Conservation (phyloP, 2,329 filamentous ascomycete genomes). For the Phialocephala sp. region DNA sequence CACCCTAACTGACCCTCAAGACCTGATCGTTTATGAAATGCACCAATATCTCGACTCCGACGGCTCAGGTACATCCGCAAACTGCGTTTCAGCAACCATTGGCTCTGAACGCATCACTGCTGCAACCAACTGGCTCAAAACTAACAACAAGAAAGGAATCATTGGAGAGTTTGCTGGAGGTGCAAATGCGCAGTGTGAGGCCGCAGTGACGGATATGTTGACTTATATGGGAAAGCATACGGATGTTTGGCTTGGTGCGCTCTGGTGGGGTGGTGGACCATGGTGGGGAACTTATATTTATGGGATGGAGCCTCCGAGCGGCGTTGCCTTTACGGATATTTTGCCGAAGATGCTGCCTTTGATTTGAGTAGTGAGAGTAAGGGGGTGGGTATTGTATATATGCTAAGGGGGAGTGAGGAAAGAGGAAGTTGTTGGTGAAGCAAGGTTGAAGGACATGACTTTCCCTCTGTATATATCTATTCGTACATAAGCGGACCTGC, state of each 20-base stretch:
- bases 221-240: slow-evolving; percentile 52
- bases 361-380: slow-evolving; percentile 12
- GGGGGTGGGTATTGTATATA: neutral
- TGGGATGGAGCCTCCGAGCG: slow-evolving; percentile 54
- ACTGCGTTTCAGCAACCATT: slow-evolving; percentile 59
- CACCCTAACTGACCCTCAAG: slow-evolving; percentile 54
- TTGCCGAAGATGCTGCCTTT: slow-evolving; percentile 26
- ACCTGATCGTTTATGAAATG: slow-evolving; percentile 65
- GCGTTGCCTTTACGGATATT: slow-evolving; percentile 42
- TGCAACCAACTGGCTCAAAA: slow-evolving; percentile 59
- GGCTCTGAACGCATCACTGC: slow-evolving; percentile 55
- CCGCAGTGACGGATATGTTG: slow-evolving; percentile 56
- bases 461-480: neutral
- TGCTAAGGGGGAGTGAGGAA: neutral
- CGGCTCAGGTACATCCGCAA: slow-evolving; percentile 55
- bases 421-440: neutral
- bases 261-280: slow-evolving; percentile 62
- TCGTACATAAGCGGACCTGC: neutral
- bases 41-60: slow-evolving; percentile 66
- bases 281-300: slow-evolving; percentile 56
- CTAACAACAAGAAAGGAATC: slow-evolving; percentile 57
- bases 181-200: slow-evolving; percentile 54
- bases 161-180: slow-evolving; percentile 62
- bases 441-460: neutral
- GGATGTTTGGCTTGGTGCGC: slow-evolving; percentile 57